Percentiles rank a stretch among this genome's conserved stretches.
Conservation (phyloP, 192 early-diverging fungal species). For the Paraglomus brasilianum region DNA sequence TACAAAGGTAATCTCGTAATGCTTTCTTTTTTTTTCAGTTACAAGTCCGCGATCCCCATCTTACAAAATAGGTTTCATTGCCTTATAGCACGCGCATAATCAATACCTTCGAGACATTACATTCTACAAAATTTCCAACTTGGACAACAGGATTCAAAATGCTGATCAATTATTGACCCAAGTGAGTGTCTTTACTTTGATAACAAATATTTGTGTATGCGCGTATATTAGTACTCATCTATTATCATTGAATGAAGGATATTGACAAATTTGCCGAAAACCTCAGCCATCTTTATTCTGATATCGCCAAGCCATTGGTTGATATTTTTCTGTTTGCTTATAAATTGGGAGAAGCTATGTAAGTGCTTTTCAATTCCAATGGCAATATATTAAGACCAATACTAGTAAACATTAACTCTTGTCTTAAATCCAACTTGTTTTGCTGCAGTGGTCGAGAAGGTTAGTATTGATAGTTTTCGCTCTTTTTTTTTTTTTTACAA, state of each 20-base stretch:
- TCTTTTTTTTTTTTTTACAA: no score
- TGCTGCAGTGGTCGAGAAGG: constrained; percentile 23
- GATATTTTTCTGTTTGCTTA: constrained; percentile 76
- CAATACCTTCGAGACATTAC: constrained; percentile 73
- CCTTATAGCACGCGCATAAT: constrained; percentile 54
- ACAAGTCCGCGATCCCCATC: neutral
- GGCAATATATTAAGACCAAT: neutral
- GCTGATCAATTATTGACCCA: constrained; percentile 69
- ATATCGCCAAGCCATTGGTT: constrained; percentile 72
- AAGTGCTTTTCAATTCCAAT: constrained; percentile 24
- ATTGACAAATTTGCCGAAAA: constrained; percentile 72
- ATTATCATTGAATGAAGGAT: constrained; percentile 38
- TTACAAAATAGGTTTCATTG: neutral
- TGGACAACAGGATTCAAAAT: constrained; percentile 76
- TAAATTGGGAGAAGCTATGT: constrained; percentile 67
- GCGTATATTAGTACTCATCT: neutral
- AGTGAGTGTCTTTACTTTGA: constrained; percentile 28
- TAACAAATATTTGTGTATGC: neutral
- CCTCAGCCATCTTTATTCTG: constrained; percentile 69
- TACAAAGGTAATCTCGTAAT: constrained; percentile 43
- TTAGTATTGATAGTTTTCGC: no score
- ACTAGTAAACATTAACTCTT: no score
- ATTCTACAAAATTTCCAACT: constrained; percentile 81
- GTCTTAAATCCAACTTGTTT: no score
- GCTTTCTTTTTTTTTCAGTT: neutral